Percentiles rank a stretch among this genome's conserved stretches.
phyloP scores from a whole-genome alignment of 208 protist genomes.

The Crithidia sp. region DNA sequence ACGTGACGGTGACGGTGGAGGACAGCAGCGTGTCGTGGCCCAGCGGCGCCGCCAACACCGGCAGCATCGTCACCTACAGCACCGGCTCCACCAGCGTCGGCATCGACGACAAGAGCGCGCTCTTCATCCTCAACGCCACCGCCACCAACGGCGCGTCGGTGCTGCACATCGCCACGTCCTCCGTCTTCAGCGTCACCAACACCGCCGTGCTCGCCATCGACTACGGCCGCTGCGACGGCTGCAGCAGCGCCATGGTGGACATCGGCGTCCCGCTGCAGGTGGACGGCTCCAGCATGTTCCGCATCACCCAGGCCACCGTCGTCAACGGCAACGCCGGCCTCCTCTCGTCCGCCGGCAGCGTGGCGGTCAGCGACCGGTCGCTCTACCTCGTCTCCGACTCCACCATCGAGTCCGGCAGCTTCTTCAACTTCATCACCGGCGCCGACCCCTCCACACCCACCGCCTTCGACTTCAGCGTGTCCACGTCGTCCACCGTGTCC shows the following conservation, averaged over 20 bases:
- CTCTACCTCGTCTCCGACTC: slow-evolving; percentile 17
- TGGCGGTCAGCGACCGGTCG: slow-evolving; percentile 2
- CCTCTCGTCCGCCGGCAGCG: slow-evolving; percentile 10
- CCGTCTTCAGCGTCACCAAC: slow-evolving; percentile 10
- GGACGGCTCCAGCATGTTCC: slow-evolving; percentile 21
- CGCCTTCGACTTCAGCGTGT: too few relatives aligned
- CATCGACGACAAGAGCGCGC: too few relatives aligned
- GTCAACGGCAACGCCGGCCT: not conserved
- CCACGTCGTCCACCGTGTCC: too few relatives aligned
- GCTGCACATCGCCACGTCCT: slow-evolving; percentile 5
- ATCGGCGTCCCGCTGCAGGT: too few relatives aligned
- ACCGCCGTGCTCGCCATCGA: slow-evolving; percentile 17
- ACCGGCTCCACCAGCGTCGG: too few relatives aligned
- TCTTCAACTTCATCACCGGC: too few relatives aligned
- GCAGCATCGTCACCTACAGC: too few relatives aligned
- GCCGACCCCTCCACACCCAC: too few relatives aligned
- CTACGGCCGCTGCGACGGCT: slow-evolving; percentile 12
- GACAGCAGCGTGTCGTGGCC: too few relatives aligned
- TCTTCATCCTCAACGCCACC: slow-evolving; percentile 21
- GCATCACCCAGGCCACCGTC: slow-evolving; percentile 5
- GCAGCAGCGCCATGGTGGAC: slow-evolving; percentile 18
- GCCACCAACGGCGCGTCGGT: slow-evolving; percentile 20
- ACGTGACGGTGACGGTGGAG: too few relatives aligned
- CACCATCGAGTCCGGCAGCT: not conserved
- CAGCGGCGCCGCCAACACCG: too few relatives aligned